Percentiles rank a stretch among this genome's conserved stretches.
Evolutionary conservation across 2,329 filamentous ascomycete species (phyloP).

Genomic region (Sclerotinia minor): DNA sequence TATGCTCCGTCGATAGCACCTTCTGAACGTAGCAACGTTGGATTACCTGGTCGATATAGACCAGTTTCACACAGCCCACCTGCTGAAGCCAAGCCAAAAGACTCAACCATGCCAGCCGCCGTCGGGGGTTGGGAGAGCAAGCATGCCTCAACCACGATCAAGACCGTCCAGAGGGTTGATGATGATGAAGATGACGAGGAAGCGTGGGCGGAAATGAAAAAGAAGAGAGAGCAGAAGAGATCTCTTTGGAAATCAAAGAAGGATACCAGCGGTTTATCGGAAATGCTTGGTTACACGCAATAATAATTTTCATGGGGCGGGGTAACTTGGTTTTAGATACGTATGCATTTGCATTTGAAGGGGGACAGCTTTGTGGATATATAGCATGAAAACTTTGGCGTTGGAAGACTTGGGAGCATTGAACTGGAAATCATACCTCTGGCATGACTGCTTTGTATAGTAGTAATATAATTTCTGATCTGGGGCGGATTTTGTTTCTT

Average conservation of each 20-base stretch:
- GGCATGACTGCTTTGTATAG: slow-evolving; percentile 27
- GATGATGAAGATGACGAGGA: slow-evolving; percentile 64
- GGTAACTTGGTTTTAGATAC: slow-evolving; percentile 17
- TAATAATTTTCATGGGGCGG: slow-evolving; percentile 31
- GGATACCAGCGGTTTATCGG: slow-evolving; percentile 39
- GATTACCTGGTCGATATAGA: slow-evolving; percentile 84
- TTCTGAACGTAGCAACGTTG: slow-evolving; percentile 91
- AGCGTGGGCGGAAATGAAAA: slow-evolving; percentile 70
- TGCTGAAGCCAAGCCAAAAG: slow-evolving; percentile 40
- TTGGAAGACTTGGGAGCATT: slow-evolving; percentile 27
- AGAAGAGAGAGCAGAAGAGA: slow-evolving; percentile 67
- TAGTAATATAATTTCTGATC: slow-evolving; percentile 27
- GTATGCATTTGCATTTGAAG: slow-evolving; percentile 26
- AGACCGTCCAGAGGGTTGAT: slow-evolving; percentile 45
- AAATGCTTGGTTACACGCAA: slow-evolving; percentile 38
- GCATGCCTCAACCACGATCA: slow-evolving; percentile 47
- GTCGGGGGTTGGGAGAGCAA: slow-evolving; percentile 39
- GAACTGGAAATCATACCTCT: slow-evolving; percentile 24
- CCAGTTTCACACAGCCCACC: slow-evolving; percentile 71
- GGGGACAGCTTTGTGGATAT: slow-evolving; percentile 23
- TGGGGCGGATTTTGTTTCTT: slow-evolving; percentile 17
- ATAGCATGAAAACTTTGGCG: slow-evolving; percentile 27
- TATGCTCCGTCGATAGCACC: slow-evolving; percentile 93
- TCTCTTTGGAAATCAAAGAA: slow-evolving; percentile 66
- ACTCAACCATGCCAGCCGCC: slow-evolving; percentile 40